Percentiles rank a stretch among this genome's conserved stretches.
These are phyloP conservation scores for Metschnikowia amazonensis DNA, from an alignment of 805 yeast species.

Conservation along the genomic window DNA sequence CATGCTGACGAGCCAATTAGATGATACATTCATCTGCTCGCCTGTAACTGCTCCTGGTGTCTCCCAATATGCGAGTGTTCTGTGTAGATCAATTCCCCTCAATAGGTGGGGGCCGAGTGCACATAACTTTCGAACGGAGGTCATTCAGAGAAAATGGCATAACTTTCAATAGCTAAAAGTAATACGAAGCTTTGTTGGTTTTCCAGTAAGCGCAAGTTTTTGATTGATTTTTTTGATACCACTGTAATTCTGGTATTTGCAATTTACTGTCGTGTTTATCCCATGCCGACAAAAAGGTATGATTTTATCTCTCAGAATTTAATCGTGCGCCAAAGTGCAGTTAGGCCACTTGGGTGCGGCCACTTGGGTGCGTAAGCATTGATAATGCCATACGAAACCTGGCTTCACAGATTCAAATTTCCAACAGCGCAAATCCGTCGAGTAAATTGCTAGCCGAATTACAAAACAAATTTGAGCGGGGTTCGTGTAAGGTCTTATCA, in stretches of 20 bases:
- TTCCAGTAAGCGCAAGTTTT: neutral
- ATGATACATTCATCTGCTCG: neutral
- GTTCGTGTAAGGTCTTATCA: neutral
- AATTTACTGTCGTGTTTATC: neutral
- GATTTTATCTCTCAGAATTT: too few species aligned
- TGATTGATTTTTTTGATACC: neutral
- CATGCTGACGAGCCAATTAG: neutral
- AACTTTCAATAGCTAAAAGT: neutral
- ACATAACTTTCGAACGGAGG: neutral
- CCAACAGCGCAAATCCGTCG: neutral
- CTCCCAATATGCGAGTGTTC: conserved; percentile 1
- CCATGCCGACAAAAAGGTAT: neutral
- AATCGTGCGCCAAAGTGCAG: too few species aligned
- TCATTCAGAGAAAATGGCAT: neutral
- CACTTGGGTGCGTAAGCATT: neutral
- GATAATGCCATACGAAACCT: neutral
- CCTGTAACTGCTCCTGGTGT: neutral
- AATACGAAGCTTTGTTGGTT: neutral
- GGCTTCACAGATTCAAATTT: neutral
- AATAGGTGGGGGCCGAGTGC: conserved; percentile 1
- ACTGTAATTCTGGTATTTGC: neutral
- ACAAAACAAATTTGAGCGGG: neutral
- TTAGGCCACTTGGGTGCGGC: too few species aligned
- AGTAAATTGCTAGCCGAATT: neutral
- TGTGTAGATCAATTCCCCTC: conserved; percentile 1